Evolutionary conservation across 169 alveolate species (phyloP).

Genomic region (Neospora caninum): DNA sequence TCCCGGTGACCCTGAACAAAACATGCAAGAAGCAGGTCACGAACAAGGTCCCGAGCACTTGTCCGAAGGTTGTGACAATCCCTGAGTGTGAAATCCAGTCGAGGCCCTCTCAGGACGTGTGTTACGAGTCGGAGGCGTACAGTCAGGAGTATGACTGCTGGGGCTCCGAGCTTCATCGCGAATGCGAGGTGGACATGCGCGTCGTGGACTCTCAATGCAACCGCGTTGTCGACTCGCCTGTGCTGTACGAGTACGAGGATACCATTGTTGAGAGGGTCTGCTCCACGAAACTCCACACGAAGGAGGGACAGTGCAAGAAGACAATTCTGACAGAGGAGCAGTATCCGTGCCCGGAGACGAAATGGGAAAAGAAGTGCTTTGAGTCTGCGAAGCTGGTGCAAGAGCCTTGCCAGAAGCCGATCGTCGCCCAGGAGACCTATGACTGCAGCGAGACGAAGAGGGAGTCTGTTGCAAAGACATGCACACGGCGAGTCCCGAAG

Average conservation of each 20-base stretch:
- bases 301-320: conserved; percentile 54
- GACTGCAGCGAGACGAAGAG: conserved; percentile 61
- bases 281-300: conserved; percentile 17
- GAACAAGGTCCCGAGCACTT: conserved; percentile 50
- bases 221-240: conserved; percentile 49
- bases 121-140: conserved; percentile 55
- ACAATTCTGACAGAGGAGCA: conserved; percentile 55
- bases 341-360: conserved; percentile 58
- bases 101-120: conserved; percentile 44
- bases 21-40: conserved; percentile 37
- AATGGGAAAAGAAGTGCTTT: conserved; percentile 58
- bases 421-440: conserved; percentile 49
- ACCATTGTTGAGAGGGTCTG: conserved; percentile 51
- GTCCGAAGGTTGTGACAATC: conserved; percentile 35
- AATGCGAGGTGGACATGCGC: conserved; percentile 59
- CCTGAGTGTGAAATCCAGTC: conserved; percentile 58
- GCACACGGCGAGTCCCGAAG: conserved; percentile 50
- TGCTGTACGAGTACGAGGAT: conserved; percentile 56
- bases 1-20: conserved; percentile 53
- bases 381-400: conserved; percentile 40
- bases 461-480: conserved; percentile 45
- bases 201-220: conserved; percentile 46
- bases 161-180: conserved; percentile 57
- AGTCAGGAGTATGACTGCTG: conserved; percentile 65
- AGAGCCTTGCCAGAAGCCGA: conserved; percentile 53